Evolutionary conservation across 305 asterid genomes (phyloP), one percentile per base, ranked within the genome.

Genomic region (Nicotiana rustica): DNA sequence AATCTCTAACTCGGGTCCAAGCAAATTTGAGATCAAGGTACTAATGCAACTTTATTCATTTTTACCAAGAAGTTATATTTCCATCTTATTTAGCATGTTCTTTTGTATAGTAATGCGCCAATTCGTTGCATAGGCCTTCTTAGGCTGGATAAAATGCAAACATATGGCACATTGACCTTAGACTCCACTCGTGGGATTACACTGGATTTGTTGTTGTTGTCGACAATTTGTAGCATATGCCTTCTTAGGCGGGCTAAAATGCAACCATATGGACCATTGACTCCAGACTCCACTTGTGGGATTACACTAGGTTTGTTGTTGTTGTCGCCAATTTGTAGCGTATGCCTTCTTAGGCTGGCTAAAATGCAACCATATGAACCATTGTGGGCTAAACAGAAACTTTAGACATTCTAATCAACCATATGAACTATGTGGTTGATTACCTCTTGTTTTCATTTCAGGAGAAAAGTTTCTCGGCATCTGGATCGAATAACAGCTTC

Each of bases 11-110:
- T 86, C 92, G 19, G 82, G 52, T 84, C 90, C 88, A 64, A 86
- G 79, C 71, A 89, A 86, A 82, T 70, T 82, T 60, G 92, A 88
- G 19, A 89, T 86, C 86, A 86, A 88, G 97, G 98, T 94, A 62
- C 18, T 25, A 5, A 49, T 64, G 68, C 31, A 71, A 81, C 13
- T 35, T 49, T n/a, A 80, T 13, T 29, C 49, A 4, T 52, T 67
- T 57, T 67, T 12, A 10, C 1, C 17, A 10, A 12, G 0, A 13
- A 52, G 59, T 12, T 52, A 52, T 52, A 4, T 52, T 13, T 52
- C 17, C 49, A 7, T 41, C 49, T 41, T 41, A 41, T 41, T 52
- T 52, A 13, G 17, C 49, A 52, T 52, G 59, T 12, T 52, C 47
- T 52, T 12, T 13, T 52, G 59, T 52, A 52, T 52, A 52, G 59